Conservation (phyloP, 2,329 filamentous ascomycete genomes). For the Elsinoe fawcettii region DNA sequence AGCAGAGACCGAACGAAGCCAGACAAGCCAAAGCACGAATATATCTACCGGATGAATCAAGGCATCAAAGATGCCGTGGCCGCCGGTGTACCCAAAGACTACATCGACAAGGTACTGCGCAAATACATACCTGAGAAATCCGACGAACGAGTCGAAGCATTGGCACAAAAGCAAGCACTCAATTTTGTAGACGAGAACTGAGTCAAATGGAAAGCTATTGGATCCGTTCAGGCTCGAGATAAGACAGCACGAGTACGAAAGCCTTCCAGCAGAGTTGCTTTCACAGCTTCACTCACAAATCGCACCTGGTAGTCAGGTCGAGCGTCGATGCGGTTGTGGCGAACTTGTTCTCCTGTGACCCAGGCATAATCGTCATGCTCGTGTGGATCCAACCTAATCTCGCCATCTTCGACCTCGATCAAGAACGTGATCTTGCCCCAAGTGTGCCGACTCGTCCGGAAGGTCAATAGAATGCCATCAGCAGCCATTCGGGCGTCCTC, state of each 20-base stretch:
- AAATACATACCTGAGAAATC: slow-evolving; percentile 38
- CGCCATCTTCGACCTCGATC: neutral
- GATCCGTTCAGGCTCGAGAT: no score
- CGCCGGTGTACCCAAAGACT: slow-evolving; percentile 47
- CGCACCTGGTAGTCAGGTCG: neutral
- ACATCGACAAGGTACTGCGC: slow-evolving; percentile 50
- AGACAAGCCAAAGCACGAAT: slow-evolving; percentile 47
- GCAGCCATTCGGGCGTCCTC: neutral
- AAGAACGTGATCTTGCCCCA: neutral
- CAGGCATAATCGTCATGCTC: neutral
- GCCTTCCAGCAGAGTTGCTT: neutral
- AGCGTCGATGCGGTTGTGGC: neutral
- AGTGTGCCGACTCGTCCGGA: neutral
- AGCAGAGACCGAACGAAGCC: slow-evolving; percentile 39
- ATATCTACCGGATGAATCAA: slow-evolving; percentile 55
- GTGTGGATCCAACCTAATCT: neutral
- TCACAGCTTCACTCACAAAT: neutral
- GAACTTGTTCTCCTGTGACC: neutral
- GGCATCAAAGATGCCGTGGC: slow-evolving; percentile 53
- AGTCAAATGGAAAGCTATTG: neutral
- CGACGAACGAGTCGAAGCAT: slow-evolving; percentile 23
- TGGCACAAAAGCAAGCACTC: slow-evolving; percentile 33
- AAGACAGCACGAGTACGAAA: neutral
- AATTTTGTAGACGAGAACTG: slow-evolving; percentile 24
- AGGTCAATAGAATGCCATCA: neutral